phyloP scores from a whole-genome alignment of 2,329 filamentous ascomycete genomes.

The Trichoderma atrobrunneum region DNA sequence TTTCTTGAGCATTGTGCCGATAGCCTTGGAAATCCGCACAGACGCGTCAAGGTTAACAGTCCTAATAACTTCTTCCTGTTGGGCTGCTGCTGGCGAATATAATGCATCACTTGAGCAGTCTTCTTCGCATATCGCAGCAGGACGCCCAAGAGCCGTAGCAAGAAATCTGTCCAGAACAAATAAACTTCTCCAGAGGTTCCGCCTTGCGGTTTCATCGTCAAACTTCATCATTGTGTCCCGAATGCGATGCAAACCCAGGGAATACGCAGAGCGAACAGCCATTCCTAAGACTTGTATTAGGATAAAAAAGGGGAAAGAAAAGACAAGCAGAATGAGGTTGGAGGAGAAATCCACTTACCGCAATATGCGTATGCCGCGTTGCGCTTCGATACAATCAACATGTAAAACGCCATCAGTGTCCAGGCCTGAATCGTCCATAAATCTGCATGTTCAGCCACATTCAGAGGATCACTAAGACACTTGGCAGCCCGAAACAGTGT shows the following conservation, averaged over 20 bases:
- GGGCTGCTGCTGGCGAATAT: slow-evolving; percentile 11
- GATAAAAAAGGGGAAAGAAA: neutral
- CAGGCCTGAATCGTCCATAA: slow-evolving; percentile 65
- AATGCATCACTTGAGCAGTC: slow-evolving; percentile 56
- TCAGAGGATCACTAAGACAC: slow-evolving; percentile 43
- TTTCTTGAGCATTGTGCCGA: slow-evolving; percentile 56
- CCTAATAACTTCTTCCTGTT: slow-evolving; percentile 12
- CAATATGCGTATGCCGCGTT: slow-evolving; percentile 63
- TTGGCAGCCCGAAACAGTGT: slow-evolving; percentile 61
- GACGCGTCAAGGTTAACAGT: slow-evolving; percentile 49
- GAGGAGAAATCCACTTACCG: slow-evolving; percentile 40
- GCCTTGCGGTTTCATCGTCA: slow-evolving; percentile 39
- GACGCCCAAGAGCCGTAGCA: slow-evolving; percentile 60
- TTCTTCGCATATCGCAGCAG: slow-evolving; percentile 59
- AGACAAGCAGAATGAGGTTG: neutral
- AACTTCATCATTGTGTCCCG: slow-evolving; percentile 57
- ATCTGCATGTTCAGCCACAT: slow-evolving; percentile 58
- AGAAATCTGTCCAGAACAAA: slow-evolving; percentile 64
- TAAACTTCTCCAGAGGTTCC: slow-evolving; percentile 62
- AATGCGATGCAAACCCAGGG: slow-evolving; percentile 58
- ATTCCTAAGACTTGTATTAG: slow-evolving; percentile 44
- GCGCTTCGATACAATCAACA: slow-evolving; percentile 58
- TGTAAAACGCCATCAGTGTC: slow-evolving; percentile 62
- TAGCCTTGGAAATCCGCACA: slow-evolving; percentile 55
- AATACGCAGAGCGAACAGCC: slow-evolving; percentile 61